Evolutionary conservation across 768 basidiomycete species (phyloP).

Genomic region (Royoungia palumana): DNA sequence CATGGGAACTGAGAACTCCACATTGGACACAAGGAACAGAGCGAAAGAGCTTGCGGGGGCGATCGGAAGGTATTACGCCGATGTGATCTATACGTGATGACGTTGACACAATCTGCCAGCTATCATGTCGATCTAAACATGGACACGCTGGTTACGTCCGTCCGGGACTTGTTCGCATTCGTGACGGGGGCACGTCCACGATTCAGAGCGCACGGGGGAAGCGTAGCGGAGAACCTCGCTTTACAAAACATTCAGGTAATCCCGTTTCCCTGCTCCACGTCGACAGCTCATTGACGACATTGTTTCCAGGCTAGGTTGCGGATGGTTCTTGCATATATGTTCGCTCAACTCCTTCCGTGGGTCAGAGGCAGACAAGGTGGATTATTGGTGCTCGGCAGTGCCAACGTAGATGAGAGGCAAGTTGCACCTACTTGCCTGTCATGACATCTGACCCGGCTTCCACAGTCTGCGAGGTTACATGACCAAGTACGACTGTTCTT

Average conservation of each 20-base stretch:
- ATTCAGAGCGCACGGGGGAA: conserved; percentile 87
- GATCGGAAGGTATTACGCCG: conserved; percentile 70
- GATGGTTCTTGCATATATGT: conserved; percentile 94
- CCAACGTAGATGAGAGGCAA: conserved; percentile 97
- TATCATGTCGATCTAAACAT: conserved; percentile 96
- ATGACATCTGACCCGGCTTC: neutral
- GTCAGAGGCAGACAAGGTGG: conserved; percentile 81
- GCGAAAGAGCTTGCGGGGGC: conserved; percentile 85
- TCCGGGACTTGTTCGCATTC: conserved; percentile 76
- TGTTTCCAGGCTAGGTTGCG: conserved; percentile 73
- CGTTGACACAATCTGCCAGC: conserved; percentile 38
- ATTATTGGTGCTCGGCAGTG: conserved; percentile 92
- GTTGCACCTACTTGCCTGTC: neutral
- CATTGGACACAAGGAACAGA: conserved; percentile 74
- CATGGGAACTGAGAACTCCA: conserved; percentile 98
- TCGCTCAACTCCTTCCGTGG: conserved; percentile 94
- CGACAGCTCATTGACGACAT: neutral
- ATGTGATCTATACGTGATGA: neutral
- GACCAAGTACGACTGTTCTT: conserved; percentile 97
- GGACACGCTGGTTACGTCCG: conserved; percentile 85
- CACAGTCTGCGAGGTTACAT: conserved; percentile 88
- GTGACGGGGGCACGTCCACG: conserved; percentile 72
- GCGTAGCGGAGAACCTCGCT: conserved; percentile 86
- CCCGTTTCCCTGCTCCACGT: neutral
- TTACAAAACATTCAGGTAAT: conserved; percentile 92